A percentile compares a stretch with the other conserved stretches of the same genome.
Evolutionary conservation across 208 protist genomes (phyloP).

Genomic region (Lotmaria passim): DNA sequence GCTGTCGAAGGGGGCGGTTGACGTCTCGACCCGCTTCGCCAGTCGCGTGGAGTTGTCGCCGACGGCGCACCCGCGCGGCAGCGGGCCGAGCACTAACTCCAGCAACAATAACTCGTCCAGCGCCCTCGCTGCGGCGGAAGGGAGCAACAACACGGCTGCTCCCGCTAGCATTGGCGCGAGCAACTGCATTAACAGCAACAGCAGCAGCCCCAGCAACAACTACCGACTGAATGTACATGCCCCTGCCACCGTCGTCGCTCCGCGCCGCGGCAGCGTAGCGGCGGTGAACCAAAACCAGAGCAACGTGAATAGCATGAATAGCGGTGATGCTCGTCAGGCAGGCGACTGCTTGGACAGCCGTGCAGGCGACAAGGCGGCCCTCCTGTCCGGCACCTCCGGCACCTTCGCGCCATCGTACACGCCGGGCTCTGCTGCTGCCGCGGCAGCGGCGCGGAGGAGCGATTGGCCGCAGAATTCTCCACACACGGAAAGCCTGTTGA

Average conservation of each 20-base stretch:
- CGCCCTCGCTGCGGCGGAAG: not conserved
- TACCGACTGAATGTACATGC: not conserved
- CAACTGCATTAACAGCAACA: no score
- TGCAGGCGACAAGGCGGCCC: not conserved
- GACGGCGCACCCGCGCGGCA: constrained; percentile 8
- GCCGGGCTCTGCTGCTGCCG: constrained; percentile 2
- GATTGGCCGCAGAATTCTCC: constrained; percentile 21
- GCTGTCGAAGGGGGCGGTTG: constrained; percentile 22
- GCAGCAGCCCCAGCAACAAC: no score
- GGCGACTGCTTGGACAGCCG: not conserved
- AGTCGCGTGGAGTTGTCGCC: constrained; percentile 16
- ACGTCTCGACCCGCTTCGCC: constrained; percentile 16
- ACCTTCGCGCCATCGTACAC: constrained; percentile 14
- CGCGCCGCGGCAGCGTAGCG: constrained; percentile 26
- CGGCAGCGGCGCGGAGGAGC: constrained; percentile 4
- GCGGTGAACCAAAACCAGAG: constrained; percentile 28
- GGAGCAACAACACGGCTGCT: not conserved
- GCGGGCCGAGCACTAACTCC: constrained; percentile 1
- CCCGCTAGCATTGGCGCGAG: not conserved
- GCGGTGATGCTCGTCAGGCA: not conserved
- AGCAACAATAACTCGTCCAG: constrained; percentile 21
- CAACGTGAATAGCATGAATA: constrained; percentile 3
- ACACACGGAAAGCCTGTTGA: constrained; percentile 30
- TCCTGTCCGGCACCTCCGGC: not conserved
- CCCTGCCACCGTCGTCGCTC: constrained; percentile 28